Conservation (phyloP, 1,139 yeast genomes). For the Magnusiomyces ingens region DNA sequence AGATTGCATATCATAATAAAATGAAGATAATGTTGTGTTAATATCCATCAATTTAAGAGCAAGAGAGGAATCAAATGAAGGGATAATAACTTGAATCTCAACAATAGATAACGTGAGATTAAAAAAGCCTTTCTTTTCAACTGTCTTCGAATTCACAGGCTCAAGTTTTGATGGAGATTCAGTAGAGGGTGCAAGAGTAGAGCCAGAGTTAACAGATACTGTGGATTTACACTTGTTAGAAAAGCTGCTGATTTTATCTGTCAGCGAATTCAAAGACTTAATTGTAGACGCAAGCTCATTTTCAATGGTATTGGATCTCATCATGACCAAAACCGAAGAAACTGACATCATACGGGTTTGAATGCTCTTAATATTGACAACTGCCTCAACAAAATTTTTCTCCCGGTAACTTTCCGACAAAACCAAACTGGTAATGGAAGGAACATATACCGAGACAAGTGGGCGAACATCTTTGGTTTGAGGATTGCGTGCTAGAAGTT, state of each 20-base stretch:
- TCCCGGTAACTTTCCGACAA: background rate
- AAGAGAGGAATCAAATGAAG: conserved; percentile 15
- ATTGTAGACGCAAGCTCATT: background rate
- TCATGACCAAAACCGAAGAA: conserved; percentile 1
- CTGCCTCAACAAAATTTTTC: conserved; percentile 1
- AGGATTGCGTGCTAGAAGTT: background rate
- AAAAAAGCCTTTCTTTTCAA: conserved; percentile 3
- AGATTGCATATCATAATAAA: conserved; percentile 6
- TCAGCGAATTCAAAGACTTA: background rate
- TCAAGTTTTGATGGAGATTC: background rate
- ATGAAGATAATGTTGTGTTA: conserved; percentile 6
- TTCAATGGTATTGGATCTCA: conserved; percentile 3
- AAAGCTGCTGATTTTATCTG: background rate
- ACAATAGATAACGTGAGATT: conserved; percentile 10
- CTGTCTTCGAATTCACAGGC: background rate
- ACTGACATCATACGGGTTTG: conserved; percentile 3
- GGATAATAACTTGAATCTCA: conserved; percentile 9
- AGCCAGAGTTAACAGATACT: background rate
- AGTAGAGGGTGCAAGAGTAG: background rate
- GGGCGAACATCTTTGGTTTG: background rate
- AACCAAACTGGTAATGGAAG: background rate
- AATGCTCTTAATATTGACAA: background rate
- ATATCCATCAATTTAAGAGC: conserved; percentile 10
- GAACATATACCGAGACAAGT: background rate
- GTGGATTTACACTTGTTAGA: no score